Conservation (phyloP, 257 asterid species). For the Cynanchum wilfordii region DNA sequence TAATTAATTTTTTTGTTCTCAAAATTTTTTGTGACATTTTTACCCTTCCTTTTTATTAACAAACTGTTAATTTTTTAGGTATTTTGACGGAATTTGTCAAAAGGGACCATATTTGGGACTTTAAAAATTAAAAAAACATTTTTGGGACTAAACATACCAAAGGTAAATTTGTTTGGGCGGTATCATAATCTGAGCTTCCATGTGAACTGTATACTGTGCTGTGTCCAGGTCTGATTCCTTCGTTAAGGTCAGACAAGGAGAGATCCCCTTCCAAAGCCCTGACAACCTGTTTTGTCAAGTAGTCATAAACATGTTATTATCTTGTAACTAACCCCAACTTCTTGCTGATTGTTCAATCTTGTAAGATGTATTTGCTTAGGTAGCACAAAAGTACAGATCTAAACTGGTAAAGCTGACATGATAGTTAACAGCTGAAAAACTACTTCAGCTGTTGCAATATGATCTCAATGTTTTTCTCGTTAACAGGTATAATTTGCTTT, state of each 20-base stretch:
- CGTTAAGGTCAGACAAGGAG: constrained; percentile 67
- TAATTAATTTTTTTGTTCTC: too few species aligned
- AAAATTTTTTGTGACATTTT: too few species aligned
- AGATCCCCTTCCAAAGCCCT: constrained; percentile 88
- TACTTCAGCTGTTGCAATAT: neutral
- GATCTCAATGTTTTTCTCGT: neutral
- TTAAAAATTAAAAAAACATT: too few species aligned
- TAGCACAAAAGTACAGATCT: neutral
- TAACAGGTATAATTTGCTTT: neutral
- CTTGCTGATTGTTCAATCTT: neutral
- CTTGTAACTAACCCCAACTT: neutral
- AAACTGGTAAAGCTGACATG: neutral
- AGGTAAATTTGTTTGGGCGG: too few species aligned
- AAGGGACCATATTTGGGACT: too few species aligned
- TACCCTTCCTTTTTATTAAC: too few species aligned
- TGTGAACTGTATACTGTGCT: constrained; percentile 65
- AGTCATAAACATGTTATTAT: neutral
- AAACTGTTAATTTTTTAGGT: too few species aligned
- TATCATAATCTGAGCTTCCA: constrained; percentile 84
- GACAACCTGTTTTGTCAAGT: constrained; percentile 54
- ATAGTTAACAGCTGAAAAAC: too few species aligned
- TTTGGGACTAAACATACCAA: too few species aligned
- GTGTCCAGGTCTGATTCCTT: constrained; percentile 69
- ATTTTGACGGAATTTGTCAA: too few species aligned
- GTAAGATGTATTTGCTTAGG: too few species aligned